phyloP scores from a whole-genome alignment of 164 flowering plant species.

The Houttuynia cordata region DNA sequence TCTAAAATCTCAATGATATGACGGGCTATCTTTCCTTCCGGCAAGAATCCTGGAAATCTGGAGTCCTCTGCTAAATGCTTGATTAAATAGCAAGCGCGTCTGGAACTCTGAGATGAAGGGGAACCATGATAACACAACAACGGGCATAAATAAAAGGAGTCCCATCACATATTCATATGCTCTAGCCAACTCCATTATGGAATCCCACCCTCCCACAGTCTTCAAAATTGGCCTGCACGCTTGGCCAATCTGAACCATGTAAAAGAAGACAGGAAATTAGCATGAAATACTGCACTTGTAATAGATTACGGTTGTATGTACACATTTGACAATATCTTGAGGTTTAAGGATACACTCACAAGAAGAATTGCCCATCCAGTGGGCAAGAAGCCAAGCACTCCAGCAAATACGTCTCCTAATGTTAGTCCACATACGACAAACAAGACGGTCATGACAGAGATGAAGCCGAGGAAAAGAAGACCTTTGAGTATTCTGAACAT shows the following conservation, averaged over 20 bases:
- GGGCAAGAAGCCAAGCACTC: conserved; percentile 78
- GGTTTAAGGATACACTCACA: conserved; percentile 32
- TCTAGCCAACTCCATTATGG: conserved; percentile 71
- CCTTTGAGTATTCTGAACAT: conserved; percentile 94
- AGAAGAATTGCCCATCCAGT: conserved; percentile 94
- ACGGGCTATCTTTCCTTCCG: conserved; percentile 42
- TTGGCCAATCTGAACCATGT: conserved; percentile 59
- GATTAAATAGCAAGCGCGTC: conserved; percentile 86
- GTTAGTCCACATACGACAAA: conserved; percentile 79
- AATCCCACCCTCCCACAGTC: conserved; percentile 60
- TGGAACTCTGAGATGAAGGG: conserved; percentile 93
- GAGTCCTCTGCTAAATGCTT: conserved; percentile 97
- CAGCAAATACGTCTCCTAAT: conserved; percentile 57
- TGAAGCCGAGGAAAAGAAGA: conserved; percentile 72
- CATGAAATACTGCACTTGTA: neutral
- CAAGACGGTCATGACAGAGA: conserved; percentile 76
- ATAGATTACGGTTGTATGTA: too few species aligned
- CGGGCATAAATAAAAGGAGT: conserved; percentile 63
- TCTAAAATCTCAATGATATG: conserved; percentile 2
- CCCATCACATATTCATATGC: conserved; percentile 90
- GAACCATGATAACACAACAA: conserved; percentile 85
- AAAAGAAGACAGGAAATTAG: conserved; percentile 1
- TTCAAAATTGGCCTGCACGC: conserved; percentile 53
- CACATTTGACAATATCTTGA: neutral
- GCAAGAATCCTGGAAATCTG: conserved; percentile 97